Evolutionary conservation across 208 protist genomes (phyloP), one percentile per base, ranked within the genome.

Genomic region (Wallacemonas sp.): DNA sequence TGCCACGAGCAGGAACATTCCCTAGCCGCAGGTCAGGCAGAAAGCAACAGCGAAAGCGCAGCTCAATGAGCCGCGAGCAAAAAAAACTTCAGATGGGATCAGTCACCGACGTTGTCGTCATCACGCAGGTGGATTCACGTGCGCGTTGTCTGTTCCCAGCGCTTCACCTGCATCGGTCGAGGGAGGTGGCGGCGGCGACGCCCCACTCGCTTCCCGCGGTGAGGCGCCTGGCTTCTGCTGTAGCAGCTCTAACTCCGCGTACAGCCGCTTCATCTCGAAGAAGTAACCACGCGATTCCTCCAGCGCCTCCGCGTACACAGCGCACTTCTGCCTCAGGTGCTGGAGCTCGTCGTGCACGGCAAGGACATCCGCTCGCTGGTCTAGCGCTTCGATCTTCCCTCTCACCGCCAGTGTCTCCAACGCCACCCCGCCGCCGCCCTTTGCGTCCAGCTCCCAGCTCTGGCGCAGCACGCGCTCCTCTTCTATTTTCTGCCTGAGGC

Each of bases 191-290:
- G 37, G 37, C 13, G 37, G 37, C 13, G 17, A 42, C 12, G 13
- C 13, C 12, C 13, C 37, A 17, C 29, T 39, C 17, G 17, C 36
- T 9, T 22, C 10, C 8, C 3, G 13, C 9, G 53, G 17, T 36
- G 63, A 4, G 37, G 34, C 13, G 19, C 22, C 37, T 48, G 57
- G 19, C 57, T 12, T 53, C 6, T 21, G 8, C 37, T 50, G 59
- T 8, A 54, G 59, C 32, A 36, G 65, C 42, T 74, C 59, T 42
- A 93, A 76, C 63, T 93, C 82, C 27, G 64, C 65, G 60, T 88
- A 90, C 5, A 93, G 65, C 19, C 79, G 63, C 70, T 87, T 85
- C 81, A 93, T 83, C 44, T 90, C 78, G n/a, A 85, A 75, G 36
- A 90, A 88, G 54, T 90, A 82, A 22, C 61, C 73, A 0, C 83